Base-by-base conservation (phyloP, 2,329 filamentous ascomycete species). In the Sporothrix pseudoabietina region DNA sequence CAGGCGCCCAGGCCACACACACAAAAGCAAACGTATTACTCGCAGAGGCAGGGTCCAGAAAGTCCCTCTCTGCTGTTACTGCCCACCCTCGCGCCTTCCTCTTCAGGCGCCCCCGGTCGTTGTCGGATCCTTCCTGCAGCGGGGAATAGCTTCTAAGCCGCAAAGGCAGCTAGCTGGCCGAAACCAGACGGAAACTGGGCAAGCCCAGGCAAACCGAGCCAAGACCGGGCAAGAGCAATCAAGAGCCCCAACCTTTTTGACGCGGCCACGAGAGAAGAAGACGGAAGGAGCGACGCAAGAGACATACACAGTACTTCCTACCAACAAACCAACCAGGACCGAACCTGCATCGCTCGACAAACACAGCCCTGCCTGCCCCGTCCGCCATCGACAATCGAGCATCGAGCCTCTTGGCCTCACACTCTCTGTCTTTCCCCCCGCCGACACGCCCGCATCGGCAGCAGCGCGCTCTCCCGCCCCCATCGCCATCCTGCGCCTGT, bases 101-200 rank as follows among this genome's bases (percentile, higher is more conserved):
- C 22, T 59, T 39, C 44, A 54, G 69, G 61, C 12, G 1, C 35
- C 54, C 69, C 69, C 22, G 52, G 65, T 71, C 54, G 32, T 16
- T 61, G 69, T 54, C 30, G 35, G 35, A 59, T 47, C 54, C 69
- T 57, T 71, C 39, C 22, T 55, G 52, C 6, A 47, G 61, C 61
- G 61, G 61, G 61, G 61, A 65, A 66, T 32, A 70, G 68, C 49
- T 55, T 41, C 47, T 55, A 55, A 69, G 68, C 61, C 65, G 65
- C 65, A 68, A 35, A 68, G 54, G 69, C 52, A 44, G 69, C 52
- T 47, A 55, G 69, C 54, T 59, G 69, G 59, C 44, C 47, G 71
- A 66, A 72, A 68, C 22, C 44, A 68, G 61, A 72, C 57, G 44
- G 12, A 72, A 54, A 66, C 47, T 49, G 59, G 44, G 61, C 41